These are phyloP conservation scores for Xenosphaeropsis pyriputrescens DNA, from an alignment of 2,329 filamentous ascomycete species.

Conservation along the genomic window DNA sequence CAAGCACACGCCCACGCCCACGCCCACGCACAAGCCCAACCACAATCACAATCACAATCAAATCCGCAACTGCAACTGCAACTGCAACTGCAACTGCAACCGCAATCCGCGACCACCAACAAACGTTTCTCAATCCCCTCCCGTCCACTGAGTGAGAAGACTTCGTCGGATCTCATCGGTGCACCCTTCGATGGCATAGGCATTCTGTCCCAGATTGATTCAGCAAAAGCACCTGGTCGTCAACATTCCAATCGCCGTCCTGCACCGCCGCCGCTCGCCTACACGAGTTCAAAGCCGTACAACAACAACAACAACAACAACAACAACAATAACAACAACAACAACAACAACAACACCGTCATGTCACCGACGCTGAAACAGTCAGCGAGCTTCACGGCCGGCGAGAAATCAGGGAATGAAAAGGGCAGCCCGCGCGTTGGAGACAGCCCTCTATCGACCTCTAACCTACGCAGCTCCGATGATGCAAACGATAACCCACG, in stretches of 20 bases:
- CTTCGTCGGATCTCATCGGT: slow-evolving; percentile 46
- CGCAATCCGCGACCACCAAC: slow-evolving; percentile 7
- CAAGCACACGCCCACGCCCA: no score
- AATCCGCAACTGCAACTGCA: no score
- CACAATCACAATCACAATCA: no score
- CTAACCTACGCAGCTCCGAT: slow-evolving; percentile 65
- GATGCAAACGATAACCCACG: slow-evolving; percentile 52
- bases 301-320: no score
- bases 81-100: no score
- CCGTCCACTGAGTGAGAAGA: slow-evolving; percentile 26
- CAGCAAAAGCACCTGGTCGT: slow-evolving; percentile 16
- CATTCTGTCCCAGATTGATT: slow-evolving; percentile 45
- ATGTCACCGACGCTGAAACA: slow-evolving; percentile 44
- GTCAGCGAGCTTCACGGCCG: slow-evolving; percentile 48
- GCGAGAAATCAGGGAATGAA: slow-evolving; percentile 35
- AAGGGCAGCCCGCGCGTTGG: slow-evolving; percentile 23
- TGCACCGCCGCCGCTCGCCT: slow-evolving; percentile 28
- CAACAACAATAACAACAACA: no score
- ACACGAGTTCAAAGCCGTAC: slow-evolving; percentile 36
- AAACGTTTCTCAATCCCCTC: slow-evolving; percentile 20
- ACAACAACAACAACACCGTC: slow-evolving; percentile 18
- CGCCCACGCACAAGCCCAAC: no score
- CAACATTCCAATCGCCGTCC: slow-evolving; percentile 21
- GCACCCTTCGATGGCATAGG: slow-evolving; percentile 50
- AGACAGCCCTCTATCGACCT: slow-evolving; percentile 29